A percentile compares a stretch with the other conserved stretches of the same genome.
Evolutionary conservation across 441 rosid genomes (phyloP).

Genomic region (Corymbia calophylla): DNA sequence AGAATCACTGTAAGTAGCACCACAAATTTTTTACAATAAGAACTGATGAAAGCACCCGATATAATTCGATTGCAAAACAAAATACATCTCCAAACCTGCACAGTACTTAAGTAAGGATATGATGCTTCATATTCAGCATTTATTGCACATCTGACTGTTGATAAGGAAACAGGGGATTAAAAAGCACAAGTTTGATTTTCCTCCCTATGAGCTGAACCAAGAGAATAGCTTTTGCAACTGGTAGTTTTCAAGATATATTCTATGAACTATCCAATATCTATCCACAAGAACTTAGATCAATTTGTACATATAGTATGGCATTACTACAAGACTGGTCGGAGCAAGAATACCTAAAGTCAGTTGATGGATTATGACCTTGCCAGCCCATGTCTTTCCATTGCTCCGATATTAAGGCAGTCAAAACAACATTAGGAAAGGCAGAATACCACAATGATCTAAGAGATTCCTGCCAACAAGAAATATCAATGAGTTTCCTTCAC

Average conservation of each 20-base stretch:
- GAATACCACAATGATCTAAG: constrained; percentile 69
- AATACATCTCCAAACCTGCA: background rate
- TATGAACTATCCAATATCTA: background rate
- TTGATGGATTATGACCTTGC: constrained; percentile 98
- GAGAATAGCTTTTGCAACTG: background rate
- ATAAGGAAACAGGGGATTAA: background rate
- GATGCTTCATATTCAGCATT: background rate
- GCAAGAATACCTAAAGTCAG: constrained; percentile 74
- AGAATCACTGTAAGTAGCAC: background rate
- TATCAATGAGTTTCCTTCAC: background rate
- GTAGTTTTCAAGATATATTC: background rate
- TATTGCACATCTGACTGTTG: background rate
- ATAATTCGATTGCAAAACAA: background rate
- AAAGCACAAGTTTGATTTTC: background rate
- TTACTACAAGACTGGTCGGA: background rate
- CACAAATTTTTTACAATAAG: background rate
- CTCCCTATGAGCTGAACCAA: background rate
- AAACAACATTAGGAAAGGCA: constrained; percentile 60
- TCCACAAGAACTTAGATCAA: background rate
- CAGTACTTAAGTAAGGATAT: background rate
- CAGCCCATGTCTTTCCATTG: constrained; percentile 99
- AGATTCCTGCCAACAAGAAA: constrained; percentile 51
- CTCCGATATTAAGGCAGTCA: constrained; percentile 70
- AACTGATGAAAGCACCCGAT: background rate
- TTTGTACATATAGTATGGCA: background rate